Evolutionary conservation across 2,329 filamentous ascomycete genomes (phyloP), one percentile per base, ranked within the genome.

Genomic region (Aspergillus brunneoviolaceus): DNA sequence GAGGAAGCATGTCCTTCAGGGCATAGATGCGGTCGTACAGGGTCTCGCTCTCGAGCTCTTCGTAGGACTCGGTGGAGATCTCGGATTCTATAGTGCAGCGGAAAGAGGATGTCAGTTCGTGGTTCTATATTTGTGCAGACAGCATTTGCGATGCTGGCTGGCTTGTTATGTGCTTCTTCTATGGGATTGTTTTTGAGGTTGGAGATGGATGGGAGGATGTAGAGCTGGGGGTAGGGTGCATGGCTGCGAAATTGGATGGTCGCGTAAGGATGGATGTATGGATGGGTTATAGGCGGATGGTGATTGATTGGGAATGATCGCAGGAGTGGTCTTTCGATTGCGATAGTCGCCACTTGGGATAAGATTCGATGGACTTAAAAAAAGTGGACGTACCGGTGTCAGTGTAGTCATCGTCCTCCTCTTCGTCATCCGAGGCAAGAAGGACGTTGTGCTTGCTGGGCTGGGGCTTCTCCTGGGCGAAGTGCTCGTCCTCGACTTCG

Each of bases 401-500:
- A 67, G 90, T 95, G 82, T 90, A 96, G 74, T 93, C 39, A 45
- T 45, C 93, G 61, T 96, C 91, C 58, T 95, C 91, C 57, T 86
- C 85, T 49, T 95, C 89, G 68, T 92, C 76, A 60, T 81, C 78
- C 53, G 76, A 77, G 45, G 71, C 70, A 50, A 81, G 68, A 58
- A 80, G 72, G 51, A 73, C 88, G 61, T 88, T 86, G 60, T 85
- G 82, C 67, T 83, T 82, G 66, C 77, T 75, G 63, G 87, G 80
- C 72, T 89, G 88, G 68, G 84, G 80, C 78, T 89, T 88, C 69
- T 84, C 81, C 77, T 86, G 82, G 80, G 89, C 84, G 83, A 97
- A 96, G 80, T 96, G 91, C 85, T 97, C 93, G 77, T 98, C 94
- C 76, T 96, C 89, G 74, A 98, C 94, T 84, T 98, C 94, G 76